phyloP scores from a whole-genome alignment of 768 basidiomycete species.

The Leccinum sublutescens region DNA sequence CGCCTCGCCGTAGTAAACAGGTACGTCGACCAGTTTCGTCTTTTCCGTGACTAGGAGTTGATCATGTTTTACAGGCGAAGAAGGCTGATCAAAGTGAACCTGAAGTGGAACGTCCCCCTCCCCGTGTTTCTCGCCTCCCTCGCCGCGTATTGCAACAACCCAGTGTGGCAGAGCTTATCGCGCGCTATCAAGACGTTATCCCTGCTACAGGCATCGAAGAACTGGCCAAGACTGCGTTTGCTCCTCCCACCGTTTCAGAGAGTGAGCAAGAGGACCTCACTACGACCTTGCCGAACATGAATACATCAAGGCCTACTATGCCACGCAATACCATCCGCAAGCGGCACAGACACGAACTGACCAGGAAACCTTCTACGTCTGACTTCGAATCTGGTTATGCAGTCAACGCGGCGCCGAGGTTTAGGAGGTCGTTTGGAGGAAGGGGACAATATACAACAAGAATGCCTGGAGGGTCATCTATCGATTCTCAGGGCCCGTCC shows the following conservation, averaged over 20 bases:
- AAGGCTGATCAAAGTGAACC: slow-evolving; percentile 25
- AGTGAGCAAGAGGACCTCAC: slow-evolving; percentile 69
- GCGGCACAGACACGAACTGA: slow-evolving; percentile 46
- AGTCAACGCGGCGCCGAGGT: slow-evolving; percentile 83
- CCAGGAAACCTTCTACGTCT: slow-evolving; percentile 62
- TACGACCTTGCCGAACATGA: slow-evolving; percentile 24
- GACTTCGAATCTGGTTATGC: slow-evolving; percentile 93
- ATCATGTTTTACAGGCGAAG: slow-evolving; percentile 17
- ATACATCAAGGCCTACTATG: slow-evolving; percentile 22
- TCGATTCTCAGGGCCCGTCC: slow-evolving; percentile 61
- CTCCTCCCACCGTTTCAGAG: slow-evolving; percentile 61
- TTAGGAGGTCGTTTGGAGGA: slow-evolving; percentile 48
- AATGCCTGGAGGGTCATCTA: slow-evolving; percentile 40
- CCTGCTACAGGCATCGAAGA: slow-evolving; percentile 73
- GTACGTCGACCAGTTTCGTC: slow-evolving; percentile 25
- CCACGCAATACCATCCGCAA: slow-evolving; percentile 42
- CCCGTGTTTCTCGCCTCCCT: slow-evolving; percentile 59
- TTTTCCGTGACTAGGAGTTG: not conserved
- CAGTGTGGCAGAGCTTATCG: slow-evolving; percentile 83
- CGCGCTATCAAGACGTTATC: slow-evolving; percentile 74
- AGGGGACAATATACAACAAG: slow-evolving; percentile 47
- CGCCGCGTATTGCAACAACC: slow-evolving; percentile 54
- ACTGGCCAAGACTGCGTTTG: slow-evolving; percentile 65
- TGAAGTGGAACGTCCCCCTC: slow-evolving; percentile 21
- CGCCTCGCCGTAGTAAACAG: slow-evolving; percentile 18